A percentile compares a stretch with the other conserved stretches of the same genome.
Conservation (phyloP, 1,139 yeast genomes). For the Meyerozyma sp. region DNA sequence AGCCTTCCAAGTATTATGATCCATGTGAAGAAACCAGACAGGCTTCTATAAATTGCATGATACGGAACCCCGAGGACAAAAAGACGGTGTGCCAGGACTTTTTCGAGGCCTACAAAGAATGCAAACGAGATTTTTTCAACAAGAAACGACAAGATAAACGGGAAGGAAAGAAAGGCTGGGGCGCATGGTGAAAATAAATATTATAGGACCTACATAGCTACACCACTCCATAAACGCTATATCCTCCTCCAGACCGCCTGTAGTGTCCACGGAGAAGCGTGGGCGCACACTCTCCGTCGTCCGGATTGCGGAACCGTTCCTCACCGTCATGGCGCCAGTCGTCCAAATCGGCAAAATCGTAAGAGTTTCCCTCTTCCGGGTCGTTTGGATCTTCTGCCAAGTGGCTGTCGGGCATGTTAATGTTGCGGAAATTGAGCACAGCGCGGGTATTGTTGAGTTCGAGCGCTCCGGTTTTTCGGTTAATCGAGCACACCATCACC, state of each 20-base stretch:
- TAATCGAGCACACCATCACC: constrained; percentile 8
- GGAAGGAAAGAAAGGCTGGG: constrained; percentile 45
- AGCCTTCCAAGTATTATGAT: constrained; percentile 80
- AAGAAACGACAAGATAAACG: constrained; percentile 33
- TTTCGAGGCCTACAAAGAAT: constrained; percentile 88
- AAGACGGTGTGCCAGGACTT: constrained; percentile 69
- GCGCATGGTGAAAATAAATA: constrained; percentile 23
- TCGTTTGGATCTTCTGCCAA: background rate
- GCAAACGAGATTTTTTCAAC: constrained; percentile 73
- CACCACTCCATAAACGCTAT: constrained; percentile 6
- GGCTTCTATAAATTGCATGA: constrained; percentile 78
- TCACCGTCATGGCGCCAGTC: constrained; percentile 1
- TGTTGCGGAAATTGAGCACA: constrained; percentile 6
- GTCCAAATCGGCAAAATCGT: background rate
- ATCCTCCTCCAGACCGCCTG: constrained; percentile 6
- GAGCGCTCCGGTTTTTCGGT: constrained; percentile 10
- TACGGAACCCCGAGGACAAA: constrained; percentile 69
- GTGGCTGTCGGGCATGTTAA: background rate
- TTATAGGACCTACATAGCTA: background rate
- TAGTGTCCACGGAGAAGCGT: background rate
- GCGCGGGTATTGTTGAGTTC: constrained; percentile 9
- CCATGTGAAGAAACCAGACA: constrained; percentile 89
- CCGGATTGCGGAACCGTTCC: background rate
- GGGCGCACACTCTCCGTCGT: background rate
- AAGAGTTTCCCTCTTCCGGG: background rate